A percentile compares a stretch with the other conserved stretches of the same genome.
phyloP scores from a whole-genome alignment of 495 filamentous ascomycete genomes.

The Penicillium mononematosum region DNA sequence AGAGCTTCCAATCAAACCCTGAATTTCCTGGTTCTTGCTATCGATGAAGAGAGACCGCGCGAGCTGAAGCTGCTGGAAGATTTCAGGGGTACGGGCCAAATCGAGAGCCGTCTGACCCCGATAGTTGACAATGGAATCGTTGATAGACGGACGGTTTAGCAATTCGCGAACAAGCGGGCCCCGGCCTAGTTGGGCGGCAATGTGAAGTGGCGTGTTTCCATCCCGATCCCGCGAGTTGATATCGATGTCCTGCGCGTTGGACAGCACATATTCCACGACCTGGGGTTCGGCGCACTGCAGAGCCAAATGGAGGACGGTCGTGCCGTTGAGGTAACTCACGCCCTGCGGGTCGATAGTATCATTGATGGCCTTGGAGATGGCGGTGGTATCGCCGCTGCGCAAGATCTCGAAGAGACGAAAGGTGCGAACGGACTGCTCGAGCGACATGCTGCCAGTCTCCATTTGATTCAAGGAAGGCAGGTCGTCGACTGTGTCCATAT shows the following conservation, averaged over 20 bases:
- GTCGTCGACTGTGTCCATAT: slow-evolving; percentile 34
- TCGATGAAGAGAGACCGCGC: slow-evolving; percentile 89
- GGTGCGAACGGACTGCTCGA: slow-evolving; percentile 91
- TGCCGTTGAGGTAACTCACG: slow-evolving; percentile 63
- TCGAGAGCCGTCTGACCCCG: slow-evolving; percentile 84
- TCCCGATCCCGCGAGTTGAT: slow-evolving; percentile 88
- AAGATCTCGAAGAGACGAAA: slow-evolving; percentile 93
- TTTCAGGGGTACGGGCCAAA: slow-evolving; percentile 83
- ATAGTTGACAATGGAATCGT: slow-evolving; percentile 89
- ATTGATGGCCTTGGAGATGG: slow-evolving; percentile 83
- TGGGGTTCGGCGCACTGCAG: slow-evolving; percentile 94
- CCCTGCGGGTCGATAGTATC: slow-evolving; percentile 56
- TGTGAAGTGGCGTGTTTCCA: slow-evolving; percentile 89
- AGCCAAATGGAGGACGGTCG: slow-evolving; percentile 85
- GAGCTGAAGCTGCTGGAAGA: slow-evolving; percentile 93
- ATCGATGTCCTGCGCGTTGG: slow-evolving; percentile 64
- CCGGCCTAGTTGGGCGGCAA: slow-evolving; percentile 81
- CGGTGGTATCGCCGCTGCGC: slow-evolving; percentile 82
- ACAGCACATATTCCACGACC: slow-evolving; percentile 94
- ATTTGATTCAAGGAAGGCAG: slow-evolving; percentile 32
- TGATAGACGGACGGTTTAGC: slow-evolving; percentile 74
- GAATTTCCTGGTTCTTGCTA: slow-evolving; percentile 75
- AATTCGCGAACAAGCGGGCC: slow-evolving; percentile 74
- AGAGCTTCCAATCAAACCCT: slow-evolving; percentile 65
- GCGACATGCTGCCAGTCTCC: slow-evolving; percentile 51